Base-by-base conservation (phyloP, 1,284 basidiomycete species). In the Cronartium ribicola region DNA sequence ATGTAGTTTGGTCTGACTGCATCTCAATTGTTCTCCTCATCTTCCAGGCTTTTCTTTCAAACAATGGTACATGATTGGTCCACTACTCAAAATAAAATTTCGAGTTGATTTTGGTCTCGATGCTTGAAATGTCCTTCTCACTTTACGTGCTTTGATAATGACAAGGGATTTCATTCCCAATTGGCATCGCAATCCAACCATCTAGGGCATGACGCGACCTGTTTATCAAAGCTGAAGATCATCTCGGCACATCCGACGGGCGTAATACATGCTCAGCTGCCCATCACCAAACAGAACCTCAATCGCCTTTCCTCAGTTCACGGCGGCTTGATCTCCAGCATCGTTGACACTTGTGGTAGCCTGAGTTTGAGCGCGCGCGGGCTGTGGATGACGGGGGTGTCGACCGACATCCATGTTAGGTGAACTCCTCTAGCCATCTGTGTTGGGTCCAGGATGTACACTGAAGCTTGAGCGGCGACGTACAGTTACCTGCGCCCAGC, bases 281-380 rank as follows among this genome's bases (percentile, higher is more conserved):
- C n/a, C 6, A 66, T 66, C 10, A 44, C 20, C 17, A 7, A 48
- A 13, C 14, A 44, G 7, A 66, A 66, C 36, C 10, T 59, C 11
- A 67, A 67, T 20, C 20, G 66, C 39, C 48, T 67, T 51, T 11
- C 11, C 17, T 48, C 85, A 78, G 87, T 90, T 8, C 92, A 94
- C 78, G 92, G 92, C 11, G 92, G 92, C 6, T 84, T 94, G 51
- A 88, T 94, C 78, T 82, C 90, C 79, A 91, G 90, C 1, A 82
- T 95, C 20, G 91, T 91, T 8, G 92, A 94, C 80, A 92, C 91
- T 7, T 83, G 91, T 61, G 92, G 92, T 5, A 91, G 89, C 0
- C 85, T 94, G 11, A 90, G 90, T 6, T 86, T 94, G 29, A 89
- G 90, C 0, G 87, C 88, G 13, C 88, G 88, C 77, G 92, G 92